Evolutionary conservation across 306 rosid species (phyloP), one percentile per base, ranked within the genome.

Genomic region (Pterocarpus santalinus): DNA sequence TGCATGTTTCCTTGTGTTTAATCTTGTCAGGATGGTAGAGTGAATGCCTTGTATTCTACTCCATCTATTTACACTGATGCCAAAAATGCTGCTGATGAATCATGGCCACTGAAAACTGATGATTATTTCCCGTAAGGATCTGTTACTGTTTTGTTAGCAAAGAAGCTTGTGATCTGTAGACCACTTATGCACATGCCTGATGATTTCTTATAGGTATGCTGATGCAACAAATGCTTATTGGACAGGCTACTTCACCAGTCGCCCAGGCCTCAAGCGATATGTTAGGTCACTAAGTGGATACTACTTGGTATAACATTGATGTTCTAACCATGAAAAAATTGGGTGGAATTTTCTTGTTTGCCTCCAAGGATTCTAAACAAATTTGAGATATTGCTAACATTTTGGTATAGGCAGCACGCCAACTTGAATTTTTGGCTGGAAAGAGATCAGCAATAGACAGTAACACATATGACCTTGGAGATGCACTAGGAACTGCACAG

Each of bases 11-110:
- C 46, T 22, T 38, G 65, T 56, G 28, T 68, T 82, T 61, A 85
- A 74, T 83, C 65, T 84, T 79, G 68, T 79, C 87, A 94, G 98
- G 97, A 95, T 30, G 94, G 98, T 55, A 88, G 91, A 77, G 85
- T 95, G 65, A 92, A 95, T 88, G 98, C 95, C 68, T 84, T 95
- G 70, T 95, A 95, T 75, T 94, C 98, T 72, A 94, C 98, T 44
- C 98, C 98, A 76, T 95, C 98, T 64, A 36, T 91, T 76, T 95
- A 95, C 76, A 89, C 97, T 0, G 62, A 89, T 73, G 98, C 91
- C 15, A 95, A 95, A 86, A 76, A 92, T 76, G 94, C 91, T 62
- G 97, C 90, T 49, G 88, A 95, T 39, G 86, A 89, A 80, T 71
- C 90, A 5, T 92, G 97, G 98, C 98, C 98, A 4, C 72, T 95